Evolutionary conservation across 148 eudicot genomes (phyloP), one percentile per base, ranked within the genome.

Genomic region (Rhododendron kiyosumense): DNA sequence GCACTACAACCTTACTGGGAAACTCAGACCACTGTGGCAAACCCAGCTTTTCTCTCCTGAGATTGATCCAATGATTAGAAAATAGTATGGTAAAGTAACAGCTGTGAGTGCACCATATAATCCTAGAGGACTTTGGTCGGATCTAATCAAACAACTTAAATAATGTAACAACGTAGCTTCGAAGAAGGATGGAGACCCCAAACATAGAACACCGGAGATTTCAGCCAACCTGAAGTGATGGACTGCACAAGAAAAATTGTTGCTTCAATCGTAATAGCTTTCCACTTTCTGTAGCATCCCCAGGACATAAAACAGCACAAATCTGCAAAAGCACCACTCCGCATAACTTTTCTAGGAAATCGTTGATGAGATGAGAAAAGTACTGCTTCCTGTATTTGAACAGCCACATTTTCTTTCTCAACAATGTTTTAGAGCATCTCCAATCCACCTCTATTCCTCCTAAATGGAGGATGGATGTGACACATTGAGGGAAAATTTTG

Each of bases 241-340:
- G 98, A 93, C 99, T 97, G 89, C 99, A 97, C 52, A 95, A 87
- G 89, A 97, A 97, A 90, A 89, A 97, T 83, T 97, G 99, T 86
- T 97, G 98, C 98, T 97, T 97, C 88, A 97, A 88, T 34, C 99
- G 89, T 88, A 97, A 83, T 81, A 97, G 92, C 87, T 97, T 97
- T 85, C 99, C 99, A 78, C 79, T 67, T 90, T 97, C 98, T 49
- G 98, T 97, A 85, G 98, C 92, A 93, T 97, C 99, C 86, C 99
- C 99, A 48, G 99, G 98, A 89, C 94, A 97, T 38, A 97, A 91
- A 88, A 95, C 96, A 78, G 96, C 98, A 91, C 99, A 97, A 76
- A 97, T 97, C 99, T 97, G 93, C 80, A 90, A 84, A 46, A 77
- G 54, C 83, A 85, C 85, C 32, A 86, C 61, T 71, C 34, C 61